Evolutionary conservation across 2,329 filamentous ascomycete genomes (phyloP).

Genomic region (Xylariaceae sp.): DNA sequence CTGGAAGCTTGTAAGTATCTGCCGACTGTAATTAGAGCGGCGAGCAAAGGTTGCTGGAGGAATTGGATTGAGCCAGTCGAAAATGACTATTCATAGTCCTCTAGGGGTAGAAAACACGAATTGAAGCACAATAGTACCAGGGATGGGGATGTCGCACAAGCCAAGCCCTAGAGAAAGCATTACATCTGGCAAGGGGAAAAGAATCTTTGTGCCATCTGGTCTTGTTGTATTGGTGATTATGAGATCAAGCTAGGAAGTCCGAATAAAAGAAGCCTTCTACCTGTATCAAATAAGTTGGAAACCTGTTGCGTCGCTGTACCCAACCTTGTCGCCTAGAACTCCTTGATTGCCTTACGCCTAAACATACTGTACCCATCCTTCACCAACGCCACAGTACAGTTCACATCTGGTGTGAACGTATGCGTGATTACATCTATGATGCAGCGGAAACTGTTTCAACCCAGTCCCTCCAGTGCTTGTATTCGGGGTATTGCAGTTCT

Average conservation of each 20-base stretch:
- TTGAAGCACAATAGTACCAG: background rate
- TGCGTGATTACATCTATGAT: constrained; percentile 24
- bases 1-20: background rate
- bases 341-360: constrained; percentile 9
- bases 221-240: constrained; percentile 9
- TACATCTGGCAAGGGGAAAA: too few relatives aligned
- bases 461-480: constrained; percentile 81
- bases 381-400: constrained; percentile 8
- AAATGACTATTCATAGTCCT: too few relatives aligned
- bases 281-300: constrained; percentile 26
- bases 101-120: too few relatives aligned
- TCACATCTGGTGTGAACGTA: constrained; percentile 9
- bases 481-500: constrained; percentile 73
- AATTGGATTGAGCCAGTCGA: too few relatives aligned
- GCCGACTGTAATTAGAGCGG: background rate
- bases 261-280: constrained; percentile 27
- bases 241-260: constrained; percentile 14
- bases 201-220: background rate
- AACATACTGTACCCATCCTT: background rate
- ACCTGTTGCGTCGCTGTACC: constrained; percentile 5
- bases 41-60: too few relatives aligned
- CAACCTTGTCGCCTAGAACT: constrained; percentile 16
- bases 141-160: background rate
- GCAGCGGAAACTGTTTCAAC: constrained; percentile 48
- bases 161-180: background rate